Base-by-base conservation (phyloP, 2,329 filamentous ascomycete species). In the Leptographium radiaticola region DNA sequence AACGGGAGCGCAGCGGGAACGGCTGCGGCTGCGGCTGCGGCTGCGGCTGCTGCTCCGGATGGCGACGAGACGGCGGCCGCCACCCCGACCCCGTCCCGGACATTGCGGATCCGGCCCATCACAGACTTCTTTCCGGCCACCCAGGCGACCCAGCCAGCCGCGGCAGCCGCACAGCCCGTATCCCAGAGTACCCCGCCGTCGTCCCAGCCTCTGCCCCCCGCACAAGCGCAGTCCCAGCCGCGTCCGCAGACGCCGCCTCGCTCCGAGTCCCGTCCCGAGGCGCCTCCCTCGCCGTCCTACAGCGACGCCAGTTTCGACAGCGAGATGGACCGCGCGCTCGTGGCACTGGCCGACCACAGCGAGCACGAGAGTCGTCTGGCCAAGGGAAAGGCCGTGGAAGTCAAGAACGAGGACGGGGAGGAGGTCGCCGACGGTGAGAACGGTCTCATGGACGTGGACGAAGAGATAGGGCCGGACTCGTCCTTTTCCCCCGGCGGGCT, bases 241-340 rank as follows among this genome's bases (percentile, higher is more conserved):
- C 30, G 7, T 9, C 44, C 31, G 10, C 31, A 16, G 36, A 33
- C 2, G 9, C 40, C 25, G 2, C 18, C 15, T 16, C 30, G 11
- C 15, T 18, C 9, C 42, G 15, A n/a, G 2, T 2, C 18, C n/a
- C 16, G 13, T 12, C 40, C 33, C 16, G 36, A 34, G 16, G n/a
- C 12, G 9, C 42, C 38, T n/a, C 36, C n/a, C 18, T 46, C 46
- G 16, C 42, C 43, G 4, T 47, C 51, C 31, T 51, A 47, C 43
- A 50, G 54, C 51, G 55, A 53, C 44, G 48, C 42, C 53, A 56
- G 50, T 53, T 51, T 57, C 13, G 59, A 61, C 55, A 59, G 57
- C 54, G 59, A 60, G 13, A 56, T 53, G 49, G 59, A 59, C 46
- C 55, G 57, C 6, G 56, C 45, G 16, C 18, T 58, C 25, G 38